phyloP scores from a whole-genome alignment of 2,329 filamentous ascomycete genomes.

The Emmonsiellopsis sp. region DNA sequence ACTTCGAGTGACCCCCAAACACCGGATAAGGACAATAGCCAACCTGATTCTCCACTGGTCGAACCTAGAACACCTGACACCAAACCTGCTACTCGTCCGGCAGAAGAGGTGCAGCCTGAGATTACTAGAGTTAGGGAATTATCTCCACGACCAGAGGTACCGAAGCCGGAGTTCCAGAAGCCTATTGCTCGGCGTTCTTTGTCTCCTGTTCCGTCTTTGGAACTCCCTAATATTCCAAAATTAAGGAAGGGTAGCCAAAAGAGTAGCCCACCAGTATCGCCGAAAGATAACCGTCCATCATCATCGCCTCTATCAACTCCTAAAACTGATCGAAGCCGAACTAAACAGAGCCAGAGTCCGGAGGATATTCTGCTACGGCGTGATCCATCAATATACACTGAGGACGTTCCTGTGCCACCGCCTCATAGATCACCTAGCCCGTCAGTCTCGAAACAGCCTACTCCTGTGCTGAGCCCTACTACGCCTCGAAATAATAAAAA shows the following conservation, averaged over 20 bases:
- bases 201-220: constrained; percentile 39
- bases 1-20: constrained; percentile 8
- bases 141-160: neutral
- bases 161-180: constrained; percentile 18
- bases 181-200: constrained; percentile 26
- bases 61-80: neutral
- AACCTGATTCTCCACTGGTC: neutral
- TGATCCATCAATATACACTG: constrained; percentile 12
- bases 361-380: constrained; percentile 8
- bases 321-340: constrained; percentile 15
- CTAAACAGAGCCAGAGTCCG: constrained; percentile 19
- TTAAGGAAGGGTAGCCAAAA: constrained; percentile 28
- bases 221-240: constrained; percentile 36
- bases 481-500: constrained; percentile 37
- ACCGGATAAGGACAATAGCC: neutral
- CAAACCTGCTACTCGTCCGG: neutral
- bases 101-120: neutral
- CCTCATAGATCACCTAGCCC: constrained; percentile 46
- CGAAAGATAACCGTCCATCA: constrained; percentile 6
- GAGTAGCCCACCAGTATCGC: constrained; percentile 18
- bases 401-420: constrained; percentile 34
- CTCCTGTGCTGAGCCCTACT: constrained; percentile 41
- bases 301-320: constrained; percentile 15
- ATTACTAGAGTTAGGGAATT: neutral
- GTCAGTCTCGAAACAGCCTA: constrained; percentile 21